Base-by-base conservation (phyloP, 176 grass and related monocot species). In the Leersia perrieri region DNA sequence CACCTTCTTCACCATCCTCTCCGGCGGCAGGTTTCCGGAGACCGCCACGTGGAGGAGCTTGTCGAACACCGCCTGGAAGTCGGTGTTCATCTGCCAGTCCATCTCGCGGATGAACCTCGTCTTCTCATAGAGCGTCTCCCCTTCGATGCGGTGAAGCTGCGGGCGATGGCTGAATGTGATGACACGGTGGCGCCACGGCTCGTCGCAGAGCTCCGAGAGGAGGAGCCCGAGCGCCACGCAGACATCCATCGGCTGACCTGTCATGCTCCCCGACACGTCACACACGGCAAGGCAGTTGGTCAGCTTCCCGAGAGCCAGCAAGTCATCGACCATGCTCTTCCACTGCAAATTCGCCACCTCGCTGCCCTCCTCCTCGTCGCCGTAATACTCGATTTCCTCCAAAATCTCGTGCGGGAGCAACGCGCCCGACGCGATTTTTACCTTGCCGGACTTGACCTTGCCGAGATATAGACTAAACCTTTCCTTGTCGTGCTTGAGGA, bases 211-310 rank as follows among this genome's bases (percentile, higher is more conserved):
- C 77, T 97, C 94, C 0, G 88, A 93, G 14, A 97, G 68, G 47
- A 97, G 94, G 57, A 97, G 83, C 7, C 94, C 94, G 3, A 97
- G 88, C 15, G 94, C 90, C 32, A 97, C 80, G 88, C 83, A 87
- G 25, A 93, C 88, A 9, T 93, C 80, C 90, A 93, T 89, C 49
- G 91, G 90, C 5, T 31, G 30, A 3, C 90, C 94, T 3, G 0
- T 1, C 94, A 97, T 97, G 86, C 94, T 97, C 25, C 72, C 83
- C 1, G 90, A 97, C 28, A 97, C 91, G 60, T 97, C 94, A 73
- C 94, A 97, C 32, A 93, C 91, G 33, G 90, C 88, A 30, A 97
- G n/a, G 86, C 88, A 97, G 78, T 85, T 91, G 31, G 22, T 49
- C 15, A 97, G 86, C 63, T 63, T 89, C 15, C 91, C 86, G 3